Conservation (phyloP, 495 filamentous ascomycete species). For the Poronia punctata region DNA sequence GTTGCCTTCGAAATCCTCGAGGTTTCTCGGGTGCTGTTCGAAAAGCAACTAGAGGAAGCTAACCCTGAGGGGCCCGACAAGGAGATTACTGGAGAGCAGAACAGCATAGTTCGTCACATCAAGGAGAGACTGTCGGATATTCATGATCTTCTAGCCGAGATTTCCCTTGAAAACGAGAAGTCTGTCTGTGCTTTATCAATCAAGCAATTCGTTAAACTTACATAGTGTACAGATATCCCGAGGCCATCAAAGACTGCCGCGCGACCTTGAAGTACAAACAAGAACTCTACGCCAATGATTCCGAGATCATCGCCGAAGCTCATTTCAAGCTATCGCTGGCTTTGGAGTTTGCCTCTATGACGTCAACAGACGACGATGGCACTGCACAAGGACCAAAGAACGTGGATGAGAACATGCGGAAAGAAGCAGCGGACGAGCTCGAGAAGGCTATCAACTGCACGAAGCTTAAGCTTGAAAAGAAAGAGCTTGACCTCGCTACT, state of each 20-base stretch:
- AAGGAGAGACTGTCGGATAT: constrained; percentile 85
- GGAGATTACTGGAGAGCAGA: constrained; percentile 36
- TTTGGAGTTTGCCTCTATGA: constrained; percentile 85
- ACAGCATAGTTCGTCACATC: constrained; percentile 50
- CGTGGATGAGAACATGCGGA: constrained; percentile 61
- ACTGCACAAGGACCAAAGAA: constrained; percentile 27
- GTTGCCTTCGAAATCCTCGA: constrained; percentile 90
- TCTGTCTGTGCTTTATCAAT: constrained; percentile 19
- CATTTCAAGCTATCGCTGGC: constrained; percentile 95
- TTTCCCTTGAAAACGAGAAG: constrained; percentile 87
- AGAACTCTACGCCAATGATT: constrained; percentile 67
- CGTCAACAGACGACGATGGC: constrained; percentile 47
- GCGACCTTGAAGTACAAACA: constrained; percentile 69
- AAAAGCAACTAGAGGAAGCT: constrained; percentile 41
- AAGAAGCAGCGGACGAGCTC: constrained; percentile 70
- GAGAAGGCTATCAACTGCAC: constrained; percentile 78
- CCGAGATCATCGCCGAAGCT: constrained; percentile 80
- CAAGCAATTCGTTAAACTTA: constrained; percentile 11
- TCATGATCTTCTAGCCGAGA: constrained; percentile 86
- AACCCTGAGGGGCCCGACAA: constrained; percentile 44
- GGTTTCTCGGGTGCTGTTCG: constrained; percentile 74
- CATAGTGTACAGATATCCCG: constrained; percentile 49
- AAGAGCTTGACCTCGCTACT: constrained; percentile 56
- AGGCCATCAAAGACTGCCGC: constrained; percentile 73
- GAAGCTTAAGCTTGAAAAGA: constrained; percentile 63